Evolutionary conservation across 2,329 filamentous ascomycete genomes (phyloP).

Genomic region (Botrytis galanthina): DNA sequence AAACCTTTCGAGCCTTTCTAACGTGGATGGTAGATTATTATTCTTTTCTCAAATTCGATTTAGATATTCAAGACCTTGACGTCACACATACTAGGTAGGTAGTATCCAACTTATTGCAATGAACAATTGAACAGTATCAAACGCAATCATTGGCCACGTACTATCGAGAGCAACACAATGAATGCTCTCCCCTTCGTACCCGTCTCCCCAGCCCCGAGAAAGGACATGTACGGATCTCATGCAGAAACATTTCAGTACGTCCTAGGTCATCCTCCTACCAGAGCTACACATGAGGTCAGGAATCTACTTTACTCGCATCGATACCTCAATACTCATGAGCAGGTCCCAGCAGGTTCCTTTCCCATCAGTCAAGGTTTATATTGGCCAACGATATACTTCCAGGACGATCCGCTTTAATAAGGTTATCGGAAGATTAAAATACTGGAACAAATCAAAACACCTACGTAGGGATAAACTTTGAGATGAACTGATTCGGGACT

Average conservation of each 20-base stretch:
- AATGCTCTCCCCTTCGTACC: not conserved
- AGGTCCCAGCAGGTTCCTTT: not conserved
- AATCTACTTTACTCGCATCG: not conserved
- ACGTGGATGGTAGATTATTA: not conserved
- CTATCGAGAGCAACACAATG: not conserved
- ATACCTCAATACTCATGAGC: not conserved
- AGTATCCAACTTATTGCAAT: not conserved
- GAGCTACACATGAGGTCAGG: not conserved
- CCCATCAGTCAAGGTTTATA: not conserved
- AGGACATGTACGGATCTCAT: not conserved
- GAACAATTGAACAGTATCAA: not conserved
- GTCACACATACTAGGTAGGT: not conserved
- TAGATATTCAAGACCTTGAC: not conserved
- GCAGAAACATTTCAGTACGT: not conserved
- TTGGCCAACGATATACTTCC: not conserved
- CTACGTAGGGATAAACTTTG: not conserved
- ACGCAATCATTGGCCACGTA: not conserved
- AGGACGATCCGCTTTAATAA: not conserved
- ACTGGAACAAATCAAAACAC: not conserved
- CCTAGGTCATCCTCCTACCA: not conserved
- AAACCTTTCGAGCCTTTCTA: not conserved
- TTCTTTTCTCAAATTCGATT: not conserved
- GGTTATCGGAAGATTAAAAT: slow-evolving; percentile 6
- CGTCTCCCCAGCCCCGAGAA: not conserved
- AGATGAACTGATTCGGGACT: slow-evolving; percentile 4